Base-by-base conservation (phyloP, 805 yeast species). In the Candida golubevii region DNA sequence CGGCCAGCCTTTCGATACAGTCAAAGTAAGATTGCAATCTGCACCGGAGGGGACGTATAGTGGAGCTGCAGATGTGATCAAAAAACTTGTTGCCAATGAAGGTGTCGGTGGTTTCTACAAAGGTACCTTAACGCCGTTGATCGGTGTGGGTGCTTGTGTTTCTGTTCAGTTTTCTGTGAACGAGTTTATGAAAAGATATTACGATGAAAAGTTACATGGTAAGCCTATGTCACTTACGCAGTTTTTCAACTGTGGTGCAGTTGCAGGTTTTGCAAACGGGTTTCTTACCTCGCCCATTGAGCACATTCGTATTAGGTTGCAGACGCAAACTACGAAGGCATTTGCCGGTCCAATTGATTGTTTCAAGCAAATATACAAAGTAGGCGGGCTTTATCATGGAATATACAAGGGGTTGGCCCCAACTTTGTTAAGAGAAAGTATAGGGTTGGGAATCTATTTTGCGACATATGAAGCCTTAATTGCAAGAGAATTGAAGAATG, bases 1-100 rank as follows among this genome's bases (percentile, higher is more conserved):
- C 11, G 99, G 99, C 23, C 98, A 93, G 66, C 97, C 98, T 7
- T 91, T 91, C 59, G 98, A 90, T 62, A 87, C 96, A 8, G 87
- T 93, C 36, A 91, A 91, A 66, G 98, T 93, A 15, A 75, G 99
- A 41, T 72, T 93, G 38, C 98, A 93, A 60, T 83, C 95, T 2
- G 88, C 90, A 1, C 82, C 89, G 2, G 82, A 82, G 30, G 93
- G 95, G 5, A 75, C 78, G 13, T 86, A 85, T 56, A 66, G 65
- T 15, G 88, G 89, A 2, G 83, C 96, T 0, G 54, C 79, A 45
- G 95, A 88, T 55, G 96, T 88, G 9, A 81, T 89, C 15, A 77
- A 77, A 58, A 75, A 80, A 54, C 71, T 93, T 44, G 36, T 91
- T 33, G 71, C 74, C 34, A 61, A 62, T 40, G 74, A 69, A 48